Conservation (phyloP, 176 grass and related monocot species). For the Metroxylon sagu region DNA sequence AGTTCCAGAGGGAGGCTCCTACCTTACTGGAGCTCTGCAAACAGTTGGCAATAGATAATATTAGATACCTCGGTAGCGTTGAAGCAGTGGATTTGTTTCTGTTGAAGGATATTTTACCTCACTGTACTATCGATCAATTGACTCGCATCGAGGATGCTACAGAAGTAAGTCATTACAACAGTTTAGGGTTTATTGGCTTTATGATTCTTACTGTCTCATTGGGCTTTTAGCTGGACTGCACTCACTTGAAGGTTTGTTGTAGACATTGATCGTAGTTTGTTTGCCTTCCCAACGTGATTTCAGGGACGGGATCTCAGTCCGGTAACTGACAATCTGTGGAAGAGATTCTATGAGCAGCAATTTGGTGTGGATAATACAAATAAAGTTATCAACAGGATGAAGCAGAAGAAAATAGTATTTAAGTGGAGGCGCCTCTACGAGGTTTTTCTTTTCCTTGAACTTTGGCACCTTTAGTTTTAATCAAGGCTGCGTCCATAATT, state of each 20-base stretch:
- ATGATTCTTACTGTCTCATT: too few relatives aligned
- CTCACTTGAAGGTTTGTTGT: too few relatives aligned
- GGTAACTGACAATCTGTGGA: slow-evolving; percentile 38
- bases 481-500: not conserved
- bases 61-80: slow-evolving; percentile 34
- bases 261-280: slow-evolving; percentile 2
- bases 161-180: slow-evolving; percentile 10
- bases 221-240: too few relatives aligned
- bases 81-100: slow-evolving; percentile 28
- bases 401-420: slow-evolving; percentile 23
- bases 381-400: slow-evolving; percentile 32
- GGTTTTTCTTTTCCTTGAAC: slow-evolving; percentile 12
- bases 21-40: slow-evolving; percentile 33
- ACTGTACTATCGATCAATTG: slow-evolving; percentile 31
- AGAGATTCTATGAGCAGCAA: slow-evolving; percentile 43
- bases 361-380: slow-evolving; percentile 32
- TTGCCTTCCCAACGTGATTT: slow-evolving; percentile 1
- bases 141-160: slow-evolving; percentile 31
- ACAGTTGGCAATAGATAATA: slow-evolving; percentile 29
- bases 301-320: slow-evolving; percentile 43
- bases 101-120: slow-evolving; percentile 31
- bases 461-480: not conserved
- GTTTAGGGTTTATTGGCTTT: too few relatives aligned
- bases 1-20: slow-evolving; percentile 14
- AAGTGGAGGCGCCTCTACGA: slow-evolving; percentile 38